These are phyloP conservation scores for Tolypocladium pustulatum DNA, from an alignment of 2,329 filamentous ascomycete genomes.

Conservation along the genomic window DNA sequence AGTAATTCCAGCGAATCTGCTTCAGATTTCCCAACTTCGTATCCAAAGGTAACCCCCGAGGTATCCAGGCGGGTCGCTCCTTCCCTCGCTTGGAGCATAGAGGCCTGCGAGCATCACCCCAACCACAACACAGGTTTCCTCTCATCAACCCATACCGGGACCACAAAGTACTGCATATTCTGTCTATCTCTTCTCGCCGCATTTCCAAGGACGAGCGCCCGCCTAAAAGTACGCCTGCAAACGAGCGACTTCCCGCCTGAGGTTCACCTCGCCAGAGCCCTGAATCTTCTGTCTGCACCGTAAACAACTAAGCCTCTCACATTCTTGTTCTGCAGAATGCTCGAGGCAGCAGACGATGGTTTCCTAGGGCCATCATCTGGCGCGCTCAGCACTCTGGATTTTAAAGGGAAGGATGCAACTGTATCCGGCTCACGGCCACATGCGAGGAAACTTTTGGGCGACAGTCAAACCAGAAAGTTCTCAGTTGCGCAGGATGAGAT, in stretches of 20 bases:
- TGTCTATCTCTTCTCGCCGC: not conserved
- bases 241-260: not conserved
- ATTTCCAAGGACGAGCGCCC: too few species aligned
- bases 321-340: not conserved
- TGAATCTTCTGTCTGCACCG: not conserved
- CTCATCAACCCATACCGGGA: not conserved
- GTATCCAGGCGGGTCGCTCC: not conserved
- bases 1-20: not conserved
- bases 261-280: not conserved
- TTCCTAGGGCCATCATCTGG: not conserved
- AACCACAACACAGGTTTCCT: not conserved
- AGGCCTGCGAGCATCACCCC: not conserved
- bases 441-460: not conserved
- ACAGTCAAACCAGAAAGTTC: not conserved
- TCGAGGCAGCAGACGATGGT: not conserved
- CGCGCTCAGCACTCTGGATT: not conserved
- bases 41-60: not conserved
- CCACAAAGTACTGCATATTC: not conserved
- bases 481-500: constrained; percentile 1
- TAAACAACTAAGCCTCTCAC: not conserved
- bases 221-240: not conserved
- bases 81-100: not conserved
- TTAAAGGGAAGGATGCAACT: not conserved
- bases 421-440: not conserved
- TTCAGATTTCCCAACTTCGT: not conserved